These are phyloP conservation scores for Pythium sp. DNA, from an alignment of 352 stramenopile species.

Conservation along the genomic window DNA sequence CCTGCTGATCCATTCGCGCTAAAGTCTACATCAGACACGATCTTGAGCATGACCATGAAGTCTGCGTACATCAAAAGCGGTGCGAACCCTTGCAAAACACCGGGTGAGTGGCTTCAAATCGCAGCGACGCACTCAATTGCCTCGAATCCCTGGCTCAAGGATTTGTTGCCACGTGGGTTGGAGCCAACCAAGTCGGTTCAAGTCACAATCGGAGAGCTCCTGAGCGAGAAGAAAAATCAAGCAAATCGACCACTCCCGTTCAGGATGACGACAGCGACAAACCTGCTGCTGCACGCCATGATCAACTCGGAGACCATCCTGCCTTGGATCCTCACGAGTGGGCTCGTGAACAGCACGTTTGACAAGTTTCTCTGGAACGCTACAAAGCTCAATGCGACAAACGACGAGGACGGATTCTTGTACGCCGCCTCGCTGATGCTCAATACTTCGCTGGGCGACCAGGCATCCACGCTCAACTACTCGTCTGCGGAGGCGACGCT, in stretches of 20 bases:
- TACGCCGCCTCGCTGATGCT: slow-evolving; percentile 15
- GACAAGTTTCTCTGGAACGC: slow-evolving; percentile 15
- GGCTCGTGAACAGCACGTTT: slow-evolving; percentile 18
- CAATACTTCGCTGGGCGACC: slow-evolving; percentile 10
- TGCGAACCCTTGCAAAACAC: slow-evolving; percentile 22
- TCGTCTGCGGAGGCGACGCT: slow-evolving; percentile 19
- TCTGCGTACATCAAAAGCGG: slow-evolving; percentile 21
- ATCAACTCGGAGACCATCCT: slow-evolving; percentile 18
- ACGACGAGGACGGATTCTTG: slow-evolving; percentile 12
- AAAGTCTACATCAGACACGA: slow-evolving; percentile 26
- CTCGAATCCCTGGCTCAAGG: slow-evolving; percentile 29
- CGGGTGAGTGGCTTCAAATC: slow-evolving; percentile 30
- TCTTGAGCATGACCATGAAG: slow-evolving; percentile 34
- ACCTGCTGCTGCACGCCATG: slow-evolving; percentile 35
- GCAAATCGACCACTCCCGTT: slow-evolving; percentile 5
- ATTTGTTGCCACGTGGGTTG: slow-evolving; percentile 26
- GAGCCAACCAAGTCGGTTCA: slow-evolving; percentile 17
- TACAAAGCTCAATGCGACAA: background rate
- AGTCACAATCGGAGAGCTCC: slow-evolving; percentile 13
- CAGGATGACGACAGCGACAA: slow-evolving; percentile 24
- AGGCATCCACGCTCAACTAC: slow-evolving; percentile 17
- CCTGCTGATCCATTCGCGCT: slow-evolving; percentile 16
- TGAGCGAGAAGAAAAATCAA: background rate
- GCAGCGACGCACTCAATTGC: slow-evolving; percentile 33
- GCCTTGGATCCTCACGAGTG: slow-evolving; percentile 10